Evolutionary conservation across 2,329 filamentous ascomycete species (phyloP), one percentile per base, ranked within the genome.

Genomic region (Fusarium goolgardi): DNA sequence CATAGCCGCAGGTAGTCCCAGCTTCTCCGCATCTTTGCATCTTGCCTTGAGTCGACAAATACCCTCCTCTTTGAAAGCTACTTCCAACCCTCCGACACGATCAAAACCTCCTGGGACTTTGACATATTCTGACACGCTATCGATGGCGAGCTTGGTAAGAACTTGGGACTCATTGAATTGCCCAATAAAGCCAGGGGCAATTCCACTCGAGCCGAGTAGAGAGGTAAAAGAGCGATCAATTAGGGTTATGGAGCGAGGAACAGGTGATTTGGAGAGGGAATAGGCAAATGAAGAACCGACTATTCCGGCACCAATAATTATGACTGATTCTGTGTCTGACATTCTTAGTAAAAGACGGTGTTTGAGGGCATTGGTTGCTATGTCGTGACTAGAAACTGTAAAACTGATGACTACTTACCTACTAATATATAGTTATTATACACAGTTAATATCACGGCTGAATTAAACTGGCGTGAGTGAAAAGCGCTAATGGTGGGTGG

Each of bases 101-200:
- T 73, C 55, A 8, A 73, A 73, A 0, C 71, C 71, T 12, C 65
- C 61, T 0, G 71, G 71, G 0, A 73, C 60, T n/a, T 69, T 64
- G 29, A 45, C 34, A 27, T 71, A 71, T n/a, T 73, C 70, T 0
- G 59, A 47, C 1, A 73, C 71, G 4, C 57, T 70, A 6, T 70
- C 62, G 32, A 73, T 55, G 4, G 71, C 71, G 2, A 73, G 63
- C 5, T 51, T 69, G 6, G 71, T 71, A 16, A 73, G 66, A 0
- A 72, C 29, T 1, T 67, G 43, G 0, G 71, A 73, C 6, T 73
- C 71, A 11, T 73, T 73, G 46, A 69, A 73, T 7, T 73, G 71
- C 1, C 71, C 71, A 4, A 73, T 37, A 11, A 73, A 72, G 0
- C 71, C 71, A 0, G 71, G 71, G 0, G 71, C 71, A 4, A 69